Evolutionary conservation across 1,284 basidiomycete species (phyloP).

Genomic region (Melampsora americana): DNA sequence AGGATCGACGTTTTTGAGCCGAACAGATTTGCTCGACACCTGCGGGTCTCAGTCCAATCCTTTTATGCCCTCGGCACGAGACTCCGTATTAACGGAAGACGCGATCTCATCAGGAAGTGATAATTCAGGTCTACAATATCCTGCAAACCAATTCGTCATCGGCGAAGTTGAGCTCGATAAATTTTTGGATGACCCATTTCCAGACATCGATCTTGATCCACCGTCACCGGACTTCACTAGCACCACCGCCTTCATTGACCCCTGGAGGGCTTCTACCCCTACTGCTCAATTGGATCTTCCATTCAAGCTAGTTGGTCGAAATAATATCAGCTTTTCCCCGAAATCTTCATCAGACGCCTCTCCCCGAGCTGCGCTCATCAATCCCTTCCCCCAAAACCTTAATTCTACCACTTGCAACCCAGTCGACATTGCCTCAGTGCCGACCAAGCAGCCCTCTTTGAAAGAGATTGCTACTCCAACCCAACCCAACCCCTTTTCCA

Average conservation of each 20-base stretch:
- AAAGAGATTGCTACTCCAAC: not conserved
- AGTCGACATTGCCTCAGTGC: not conserved
- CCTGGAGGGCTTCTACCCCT: not conserved
- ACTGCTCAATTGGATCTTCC: constrained; percentile 1
- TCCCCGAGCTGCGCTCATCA: not conserved
- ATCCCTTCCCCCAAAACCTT: not conserved
- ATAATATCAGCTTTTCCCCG: not conserved
- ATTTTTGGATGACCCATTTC: not conserved
- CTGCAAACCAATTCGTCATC: not conserved
- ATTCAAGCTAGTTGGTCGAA: not conserved
- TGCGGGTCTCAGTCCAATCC: not conserved
- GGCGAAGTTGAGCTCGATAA: not conserved
- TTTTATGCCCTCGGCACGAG: constrained; percentile 2
- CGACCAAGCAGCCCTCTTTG: not conserved
- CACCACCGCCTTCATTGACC: constrained; percentile 9
- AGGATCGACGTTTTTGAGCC: too few species aligned
- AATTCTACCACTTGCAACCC: not conserved
- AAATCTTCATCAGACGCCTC: not conserved
- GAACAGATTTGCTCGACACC: too few species aligned
- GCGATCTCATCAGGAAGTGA: not conserved
- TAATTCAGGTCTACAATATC: not conserved
- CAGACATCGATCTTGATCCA: not conserved
- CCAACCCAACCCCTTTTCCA: not conserved
- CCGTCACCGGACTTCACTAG: not conserved
- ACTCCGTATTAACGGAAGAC: not conserved